These are phyloP conservation scores for Diatrype stigma DNA, from an alignment of 2,329 filamentous ascomycete genomes.

Conservation along the genomic window DNA sequence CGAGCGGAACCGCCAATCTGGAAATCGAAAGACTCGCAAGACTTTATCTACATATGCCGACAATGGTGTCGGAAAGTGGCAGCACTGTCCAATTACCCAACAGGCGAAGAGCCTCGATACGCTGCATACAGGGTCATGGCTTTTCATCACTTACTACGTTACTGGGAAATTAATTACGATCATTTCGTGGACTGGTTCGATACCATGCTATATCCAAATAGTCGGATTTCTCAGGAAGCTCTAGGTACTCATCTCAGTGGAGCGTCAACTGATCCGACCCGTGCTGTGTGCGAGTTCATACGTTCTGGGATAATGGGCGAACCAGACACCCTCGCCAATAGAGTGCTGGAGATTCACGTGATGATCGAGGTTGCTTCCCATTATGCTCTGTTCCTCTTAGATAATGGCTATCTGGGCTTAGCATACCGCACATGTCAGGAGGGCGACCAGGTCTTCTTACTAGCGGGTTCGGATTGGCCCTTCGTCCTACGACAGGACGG, in stretches of 20 bases:
- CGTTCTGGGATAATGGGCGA: neutral
- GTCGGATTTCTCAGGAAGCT: neutral
- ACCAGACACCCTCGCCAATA: too few species aligned
- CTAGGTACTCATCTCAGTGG: neutral
- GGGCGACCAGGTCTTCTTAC: constrained; percentile 3
- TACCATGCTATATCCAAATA: neutral
- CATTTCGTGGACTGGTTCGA: neutral
- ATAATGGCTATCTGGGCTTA: constrained; percentile 4
- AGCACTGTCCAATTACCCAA: neutral
- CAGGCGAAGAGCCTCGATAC: neutral
- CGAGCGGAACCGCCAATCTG: neutral
- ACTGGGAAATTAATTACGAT: too few species aligned
- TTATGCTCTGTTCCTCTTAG: constrained; percentile 4
- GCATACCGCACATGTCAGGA: neutral
- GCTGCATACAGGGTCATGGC: neutral
- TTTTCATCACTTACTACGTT: too few species aligned
- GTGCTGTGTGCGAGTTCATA: neutral
- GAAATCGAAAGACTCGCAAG: neutral
- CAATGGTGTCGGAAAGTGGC: neutral
- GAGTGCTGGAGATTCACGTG: too few species aligned
- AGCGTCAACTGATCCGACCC: neutral
- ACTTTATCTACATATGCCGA: neutral
- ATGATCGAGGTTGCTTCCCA: accelerated
- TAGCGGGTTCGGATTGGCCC: constrained; percentile 2
- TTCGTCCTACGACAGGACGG: constrained; percentile 1